Percentiles rank a stretch among this genome's conserved stretches.
These are phyloP conservation scores for Cucurbita moschata DNA, from an alignment of 306 rosid genomes.

Conservation along the genomic window DNA sequence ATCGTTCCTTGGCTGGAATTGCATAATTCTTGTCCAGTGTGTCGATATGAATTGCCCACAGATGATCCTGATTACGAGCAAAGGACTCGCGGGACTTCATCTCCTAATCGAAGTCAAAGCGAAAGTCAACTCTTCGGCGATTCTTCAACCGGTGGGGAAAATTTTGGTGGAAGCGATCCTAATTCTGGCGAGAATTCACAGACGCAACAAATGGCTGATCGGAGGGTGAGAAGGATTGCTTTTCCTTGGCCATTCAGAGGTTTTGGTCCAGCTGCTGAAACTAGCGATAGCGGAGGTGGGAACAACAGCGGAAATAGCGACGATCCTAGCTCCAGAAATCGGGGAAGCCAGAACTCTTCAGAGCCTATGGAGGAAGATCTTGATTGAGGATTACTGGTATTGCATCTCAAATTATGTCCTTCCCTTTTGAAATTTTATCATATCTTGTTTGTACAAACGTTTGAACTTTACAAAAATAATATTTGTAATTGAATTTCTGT, in stretches of 20 bases:
- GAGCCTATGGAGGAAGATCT: constrained; percentile 93
- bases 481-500: neutral
- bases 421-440: neutral
- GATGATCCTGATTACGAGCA: constrained; percentile 77
- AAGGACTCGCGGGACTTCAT: constrained; percentile 18
- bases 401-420: neutral
- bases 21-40: constrained; percentile 93
- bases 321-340: constrained; percentile 40
- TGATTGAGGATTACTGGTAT: constrained; percentile 37
- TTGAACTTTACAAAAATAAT: neutral
- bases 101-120: constrained; percentile 19
- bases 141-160: constrained; percentile 13
- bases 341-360: constrained; percentile 52
- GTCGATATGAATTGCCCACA: constrained; percentile 79
- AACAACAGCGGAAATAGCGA: constrained; percentile 24
- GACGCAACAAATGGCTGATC: constrained; percentile 25
- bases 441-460: neutral
- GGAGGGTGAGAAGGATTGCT: constrained; percentile 56
- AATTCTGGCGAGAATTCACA: constrained; percentile 17
- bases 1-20: constrained; percentile 75
- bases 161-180: constrained; percentile 14
- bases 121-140: constrained; percentile 20
- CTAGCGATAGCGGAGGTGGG: constrained; percentile 47
- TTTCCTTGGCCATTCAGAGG: constrained; percentile 50
- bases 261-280: constrained; percentile 38